Evolutionary conservation across 1,284 basidiomycete species (phyloP).

Genomic region (Trametes hirsuta): DNA sequence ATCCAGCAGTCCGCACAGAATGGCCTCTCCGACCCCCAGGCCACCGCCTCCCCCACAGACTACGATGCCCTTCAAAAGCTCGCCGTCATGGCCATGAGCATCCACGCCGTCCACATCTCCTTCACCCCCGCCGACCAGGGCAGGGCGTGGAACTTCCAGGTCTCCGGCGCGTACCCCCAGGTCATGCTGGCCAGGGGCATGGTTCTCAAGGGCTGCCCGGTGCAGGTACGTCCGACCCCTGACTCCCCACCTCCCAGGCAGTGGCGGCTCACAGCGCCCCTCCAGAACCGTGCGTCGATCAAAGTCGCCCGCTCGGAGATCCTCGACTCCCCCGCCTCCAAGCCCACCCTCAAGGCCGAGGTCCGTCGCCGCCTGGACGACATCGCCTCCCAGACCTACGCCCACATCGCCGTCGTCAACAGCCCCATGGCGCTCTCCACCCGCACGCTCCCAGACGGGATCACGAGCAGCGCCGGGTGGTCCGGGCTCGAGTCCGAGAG

Average conservation of each 20-base stretch:
- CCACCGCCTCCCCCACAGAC: slow-evolving; percentile 48
- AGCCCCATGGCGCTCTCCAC: slow-evolving; percentile 72
- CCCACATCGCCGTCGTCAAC: slow-evolving; percentile 90
- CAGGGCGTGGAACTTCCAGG: slow-evolving; percentile 85
- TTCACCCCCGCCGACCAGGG: slow-evolving; percentile 76
- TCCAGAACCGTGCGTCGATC: slow-evolving; percentile 81
- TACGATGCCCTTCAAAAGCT: slow-evolving; percentile 82
- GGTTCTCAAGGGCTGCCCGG: slow-evolving; percentile 88
- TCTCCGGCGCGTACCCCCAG: slow-evolving; percentile 90
- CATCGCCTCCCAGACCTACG: slow-evolving; percentile 86
- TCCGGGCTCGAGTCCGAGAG: slow-evolving; percentile 92
- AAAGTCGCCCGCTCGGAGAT: slow-evolving; percentile 93
- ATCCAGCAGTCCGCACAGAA: slow-evolving; percentile 44
- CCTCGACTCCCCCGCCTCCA: slow-evolving; percentile 81
- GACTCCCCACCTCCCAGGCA: background rate
- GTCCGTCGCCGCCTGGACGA: slow-evolving; percentile 90
- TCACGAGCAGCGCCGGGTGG: slow-evolving; percentile 76
- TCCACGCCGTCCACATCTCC: slow-evolving; percentile 82
- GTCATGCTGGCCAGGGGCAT: slow-evolving; percentile 91
- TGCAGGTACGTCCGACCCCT: slow-evolving; percentile 57
- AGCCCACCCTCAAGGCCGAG: slow-evolving; percentile 85
- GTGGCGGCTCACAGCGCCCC: background rate
- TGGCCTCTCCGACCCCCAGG: slow-evolving; percentile 37
- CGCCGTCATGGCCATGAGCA: slow-evolving; percentile 75
- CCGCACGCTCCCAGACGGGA: slow-evolving; percentile 75